Evolutionary conservation across 2,329 filamentous ascomycete species (phyloP).

Genomic region (Alternaria gansuensis): DNA sequence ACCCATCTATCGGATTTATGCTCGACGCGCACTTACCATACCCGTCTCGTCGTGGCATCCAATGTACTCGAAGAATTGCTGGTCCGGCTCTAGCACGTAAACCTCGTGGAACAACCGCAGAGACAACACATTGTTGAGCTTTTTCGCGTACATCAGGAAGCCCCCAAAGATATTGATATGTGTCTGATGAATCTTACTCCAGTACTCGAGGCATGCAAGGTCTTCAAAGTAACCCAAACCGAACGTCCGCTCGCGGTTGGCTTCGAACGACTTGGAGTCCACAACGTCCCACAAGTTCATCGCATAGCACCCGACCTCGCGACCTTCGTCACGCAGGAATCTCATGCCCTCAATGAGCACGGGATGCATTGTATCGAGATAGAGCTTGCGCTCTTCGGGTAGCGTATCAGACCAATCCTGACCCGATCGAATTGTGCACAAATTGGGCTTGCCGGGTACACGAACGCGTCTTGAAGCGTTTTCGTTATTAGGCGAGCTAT

Average conservation of each 20-base stretch:
- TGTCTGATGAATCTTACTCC: slow-evolving; percentile 54
- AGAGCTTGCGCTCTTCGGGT: slow-evolving; percentile 55
- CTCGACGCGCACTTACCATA: slow-evolving; percentile 34
- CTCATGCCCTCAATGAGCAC: slow-evolving; percentile 57
- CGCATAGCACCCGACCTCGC: slow-evolving; percentile 56
- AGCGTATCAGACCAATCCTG: slow-evolving; percentile 58
- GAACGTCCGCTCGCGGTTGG: slow-evolving; percentile 51
- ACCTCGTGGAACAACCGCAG: slow-evolving; percentile 56
- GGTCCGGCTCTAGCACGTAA: slow-evolving; percentile 51
- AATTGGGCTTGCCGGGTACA: slow-evolving; percentile 53
- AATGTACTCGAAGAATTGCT: slow-evolving; percentile 58
- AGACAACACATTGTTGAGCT: slow-evolving; percentile 49
- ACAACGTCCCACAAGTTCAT: slow-evolving; percentile 58
- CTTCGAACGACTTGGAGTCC: slow-evolving; percentile 31
- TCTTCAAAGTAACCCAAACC: slow-evolving; percentile 57
- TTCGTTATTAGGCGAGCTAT: background rate
- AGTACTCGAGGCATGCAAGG: slow-evolving; percentile 53
- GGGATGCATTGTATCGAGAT: slow-evolving; percentile 58
- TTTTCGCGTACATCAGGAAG: slow-evolving; percentile 54
- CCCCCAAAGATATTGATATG: slow-evolving; percentile 56
- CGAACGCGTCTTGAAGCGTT: slow-evolving; percentile 33
- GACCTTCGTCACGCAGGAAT: slow-evolving; percentile 56
- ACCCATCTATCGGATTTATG: background rate
- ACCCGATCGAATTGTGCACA: slow-evolving; percentile 57
- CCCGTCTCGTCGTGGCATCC: slow-evolving; percentile 53